A percentile compares a stretch with the other conserved stretches of the same genome.
Conservation (phyloP, 2,329 filamentous ascomycete genomes). For the Colletotrichum destructivum region DNA sequence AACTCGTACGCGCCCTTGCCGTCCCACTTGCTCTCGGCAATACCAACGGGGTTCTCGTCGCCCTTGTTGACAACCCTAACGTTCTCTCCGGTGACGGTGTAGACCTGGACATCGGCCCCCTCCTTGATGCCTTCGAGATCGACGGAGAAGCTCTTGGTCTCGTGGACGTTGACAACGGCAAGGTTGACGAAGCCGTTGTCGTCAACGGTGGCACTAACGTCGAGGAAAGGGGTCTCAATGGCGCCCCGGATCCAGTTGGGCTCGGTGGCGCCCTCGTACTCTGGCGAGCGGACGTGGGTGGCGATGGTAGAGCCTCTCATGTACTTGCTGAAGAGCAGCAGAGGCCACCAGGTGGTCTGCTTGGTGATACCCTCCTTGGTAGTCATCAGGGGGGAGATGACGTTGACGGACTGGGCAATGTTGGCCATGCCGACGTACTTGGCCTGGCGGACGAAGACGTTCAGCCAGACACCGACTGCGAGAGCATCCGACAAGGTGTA, state of each 20-base stretch:
- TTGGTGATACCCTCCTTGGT: constrained; percentile 73
- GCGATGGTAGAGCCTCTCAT: constrained; percentile 82
- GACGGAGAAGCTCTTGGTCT: constrained; percentile 71
- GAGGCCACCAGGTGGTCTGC: constrained; percentile 83
- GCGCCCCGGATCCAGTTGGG: constrained; percentile 76
- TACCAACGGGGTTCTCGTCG: constrained; percentile 71
- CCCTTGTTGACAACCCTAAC: constrained; percentile 75
- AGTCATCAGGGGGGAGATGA: constrained; percentile 84
- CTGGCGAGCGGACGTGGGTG: constrained; percentile 73
- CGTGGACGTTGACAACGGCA: constrained; percentile 81
- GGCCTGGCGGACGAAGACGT: constrained; percentile 82
- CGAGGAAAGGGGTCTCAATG: constrained; percentile 79
- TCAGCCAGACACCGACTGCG: constrained; percentile 82
- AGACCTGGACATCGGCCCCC: constrained; percentile 69
- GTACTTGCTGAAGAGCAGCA: constrained; percentile 73
- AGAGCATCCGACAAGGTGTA: constrained; percentile 84
- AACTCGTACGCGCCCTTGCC: constrained; percentile 75
- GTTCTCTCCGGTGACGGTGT: constrained; percentile 72
- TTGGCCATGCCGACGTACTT: constrained; percentile 83
- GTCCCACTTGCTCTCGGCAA: constrained; percentile 68
- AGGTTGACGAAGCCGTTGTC: constrained; percentile 74
- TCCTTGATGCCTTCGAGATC: constrained; percentile 68
- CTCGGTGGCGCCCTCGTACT: constrained; percentile 77
- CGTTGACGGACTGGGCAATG: constrained; percentile 84
- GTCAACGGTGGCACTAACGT: constrained; percentile 74